Evolutionary conservation across 2,329 filamentous ascomycete genomes (phyloP).

Genomic region (Cladosporium phlei): DNA sequence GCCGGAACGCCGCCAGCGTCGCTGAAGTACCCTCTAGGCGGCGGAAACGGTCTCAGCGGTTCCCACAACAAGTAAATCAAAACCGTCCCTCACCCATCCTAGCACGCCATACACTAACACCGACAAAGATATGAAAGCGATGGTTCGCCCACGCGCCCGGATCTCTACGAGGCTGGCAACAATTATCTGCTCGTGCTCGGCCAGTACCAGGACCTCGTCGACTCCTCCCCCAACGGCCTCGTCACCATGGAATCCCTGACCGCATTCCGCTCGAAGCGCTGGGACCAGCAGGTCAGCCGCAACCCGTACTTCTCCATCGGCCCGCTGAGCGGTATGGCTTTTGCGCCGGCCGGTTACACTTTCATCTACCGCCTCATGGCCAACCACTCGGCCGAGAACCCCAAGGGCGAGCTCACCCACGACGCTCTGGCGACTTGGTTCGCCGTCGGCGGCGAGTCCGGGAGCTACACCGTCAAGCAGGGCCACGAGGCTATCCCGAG

Average conservation of each 20-base stretch:
- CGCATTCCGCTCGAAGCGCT: constrained; percentile 1
- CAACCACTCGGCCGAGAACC: constrained; percentile 24
- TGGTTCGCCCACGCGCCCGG: constrained; percentile 30
- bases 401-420: constrained; percentile 20
- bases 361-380: constrained; percentile 29
- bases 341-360: constrained; percentile 25
- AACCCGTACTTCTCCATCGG: constrained; percentile 33
- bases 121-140: constrained; percentile 35
- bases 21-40: constrained; percentile 14
- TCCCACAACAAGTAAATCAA: constrained; percentile 34
- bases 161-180: constrained; percentile 30
- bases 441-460: constrained; percentile 21
- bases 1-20: constrained; percentile 23
- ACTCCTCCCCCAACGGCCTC: constrained; percentile 20
- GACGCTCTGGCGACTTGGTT: constrained; percentile 24
- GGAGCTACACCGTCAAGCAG: constrained; percentile 19
- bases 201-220: constrained; percentile 30
- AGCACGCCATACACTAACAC: too few relatives aligned
- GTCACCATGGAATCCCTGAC: constrained; percentile 16
- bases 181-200: constrained; percentile 23
- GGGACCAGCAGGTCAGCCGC: constrained; percentile 19
- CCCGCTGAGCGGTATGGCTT: constrained; percentile 24
- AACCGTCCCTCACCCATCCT: too few relatives aligned
- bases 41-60: constrained; percentile 22
- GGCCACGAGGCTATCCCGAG: constrained; percentile 28